Percentiles rank a stretch among this genome's conserved stretches.
phyloP scores from a whole-genome alignment of 2,329 filamentous ascomycete genomes.

The Phialophora tarda region DNA sequence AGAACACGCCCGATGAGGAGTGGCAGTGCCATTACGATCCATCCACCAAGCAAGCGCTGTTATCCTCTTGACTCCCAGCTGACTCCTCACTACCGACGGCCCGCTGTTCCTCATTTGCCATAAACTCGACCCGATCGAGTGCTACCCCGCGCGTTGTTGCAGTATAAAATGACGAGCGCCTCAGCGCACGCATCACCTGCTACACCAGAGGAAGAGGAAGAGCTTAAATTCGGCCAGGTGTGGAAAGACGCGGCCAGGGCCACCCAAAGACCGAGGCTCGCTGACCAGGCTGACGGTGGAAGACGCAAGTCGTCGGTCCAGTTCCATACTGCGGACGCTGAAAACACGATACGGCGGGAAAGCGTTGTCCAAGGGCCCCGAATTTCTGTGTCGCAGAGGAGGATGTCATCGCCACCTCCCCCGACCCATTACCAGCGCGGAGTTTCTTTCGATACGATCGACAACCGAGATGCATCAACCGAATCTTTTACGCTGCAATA shows the following conservation, averaged over 20 bases:
- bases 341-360: slow-evolving; percentile 39
- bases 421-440: slow-evolving; percentile 67
- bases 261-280: slow-evolving; percentile 25
- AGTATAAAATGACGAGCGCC: slow-evolving; percentile 27
- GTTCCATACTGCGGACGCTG: slow-evolving; percentile 39
- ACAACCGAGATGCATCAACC: slow-evolving; percentile 68
- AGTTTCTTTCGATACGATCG: slow-evolving; percentile 77
- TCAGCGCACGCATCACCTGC: slow-evolving; percentile 21
- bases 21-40: slow-evolving; percentile 24
- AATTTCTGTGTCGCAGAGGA: slow-evolving; percentile 30
- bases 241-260: slow-evolving; percentile 36
- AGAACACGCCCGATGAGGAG: slow-evolving; percentile 28
- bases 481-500: slow-evolving; percentile 82
- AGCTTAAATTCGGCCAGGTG: slow-evolving; percentile 37
- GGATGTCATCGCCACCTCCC: slow-evolving; percentile 48
- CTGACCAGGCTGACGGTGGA: slow-evolving; percentile 22
- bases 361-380: slow-evolving; percentile 34
- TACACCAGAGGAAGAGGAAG: slow-evolving; percentile 33
- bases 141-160: slow-evolving; percentile 27
- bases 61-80: slow-evolving; percentile 16
- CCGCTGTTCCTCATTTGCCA: slow-evolving; percentile 20
- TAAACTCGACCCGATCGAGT: slow-evolving; percentile 2
- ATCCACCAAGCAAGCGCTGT: slow-evolving; percentile 10
- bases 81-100: slow-evolving; percentile 15
- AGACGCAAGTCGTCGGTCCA: slow-evolving; percentile 39